phyloP scores from a whole-genome alignment of 768 basidiomycete genomes.

The Mycena haematopus region DNA sequence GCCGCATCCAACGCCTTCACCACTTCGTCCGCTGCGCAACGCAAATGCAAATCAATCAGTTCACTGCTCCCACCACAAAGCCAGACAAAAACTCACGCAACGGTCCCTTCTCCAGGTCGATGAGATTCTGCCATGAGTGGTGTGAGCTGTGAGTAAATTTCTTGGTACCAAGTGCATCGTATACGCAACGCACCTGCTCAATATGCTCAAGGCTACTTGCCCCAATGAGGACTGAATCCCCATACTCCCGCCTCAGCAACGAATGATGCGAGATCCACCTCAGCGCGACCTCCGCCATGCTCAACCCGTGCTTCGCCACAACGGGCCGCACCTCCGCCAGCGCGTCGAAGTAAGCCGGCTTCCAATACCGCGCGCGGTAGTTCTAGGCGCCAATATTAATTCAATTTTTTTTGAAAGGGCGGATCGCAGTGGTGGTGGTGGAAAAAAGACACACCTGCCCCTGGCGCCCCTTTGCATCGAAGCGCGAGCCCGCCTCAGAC shows the following conservation, averaged over 20 bases:
- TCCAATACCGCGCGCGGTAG: slow-evolving; percentile 53
- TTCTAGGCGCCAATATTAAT: neutral
- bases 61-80: no score
- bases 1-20: slow-evolving; percentile 3
- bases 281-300: slow-evolving; percentile 59
- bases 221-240: slow-evolving; percentile 10
- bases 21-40: neutral
- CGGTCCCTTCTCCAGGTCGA: slow-evolving; percentile 36
- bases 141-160: neutral
- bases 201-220: slow-evolving; percentile 2
- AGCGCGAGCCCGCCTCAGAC: slow-evolving; percentile 59
- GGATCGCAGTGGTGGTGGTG: neutral
- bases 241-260: slow-evolving; percentile 2
- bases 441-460: slow-evolving; percentile 45
- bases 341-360: slow-evolving; percentile 56
- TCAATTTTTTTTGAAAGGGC: neutral
- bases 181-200: neutral
- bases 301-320: slow-evolving; percentile 51
- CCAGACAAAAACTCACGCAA: slow-evolving; percentile 24
- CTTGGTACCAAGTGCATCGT: neutral
- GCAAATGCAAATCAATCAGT: no score
- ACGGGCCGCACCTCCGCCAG: slow-evolving; percentile 51
- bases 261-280: slow-evolving; percentile 67
- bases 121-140: slow-evolving; percentile 31
- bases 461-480: slow-evolving; percentile 49